These are phyloP conservation scores for Tuber microsphaerosporum DNA, from an alignment of 495 filamentous ascomycete species.

Conservation along the genomic window DNA sequence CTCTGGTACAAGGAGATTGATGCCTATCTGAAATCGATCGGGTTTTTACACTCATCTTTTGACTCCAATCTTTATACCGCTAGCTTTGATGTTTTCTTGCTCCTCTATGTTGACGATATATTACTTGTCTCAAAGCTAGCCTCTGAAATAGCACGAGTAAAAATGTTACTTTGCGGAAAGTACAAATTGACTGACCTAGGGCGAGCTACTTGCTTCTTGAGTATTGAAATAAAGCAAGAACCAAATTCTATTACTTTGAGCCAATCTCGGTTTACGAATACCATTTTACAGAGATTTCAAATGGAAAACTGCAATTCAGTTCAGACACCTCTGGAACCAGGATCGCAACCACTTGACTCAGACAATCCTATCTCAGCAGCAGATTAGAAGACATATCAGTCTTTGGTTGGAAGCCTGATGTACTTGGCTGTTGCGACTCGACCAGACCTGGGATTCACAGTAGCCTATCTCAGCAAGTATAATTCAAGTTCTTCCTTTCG, in stretches of 20 bases:
- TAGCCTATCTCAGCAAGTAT: neutral
- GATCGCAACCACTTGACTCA: neutral
- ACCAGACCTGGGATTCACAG: neutral
- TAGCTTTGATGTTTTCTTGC: neutral
- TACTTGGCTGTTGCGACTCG: neutral
- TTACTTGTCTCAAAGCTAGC: neutral
- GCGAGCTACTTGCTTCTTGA: neutral
- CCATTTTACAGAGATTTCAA: neutral
- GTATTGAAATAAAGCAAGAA: neutral
- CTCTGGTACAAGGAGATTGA: conserved; percentile 1
- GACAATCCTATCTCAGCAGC: neutral
- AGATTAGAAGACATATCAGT: neutral
- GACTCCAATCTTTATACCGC: neutral
- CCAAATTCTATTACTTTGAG: neutral
- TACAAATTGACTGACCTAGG: neutral
- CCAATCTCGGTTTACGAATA: neutral
- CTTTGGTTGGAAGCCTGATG: neutral
- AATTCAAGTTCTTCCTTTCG: neutral
- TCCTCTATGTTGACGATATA: neutral
- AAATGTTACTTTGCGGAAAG: neutral
- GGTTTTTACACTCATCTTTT: neutral
- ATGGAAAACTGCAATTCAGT: neutral
- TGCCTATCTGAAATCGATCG: neutral
- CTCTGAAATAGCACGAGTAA: neutral
- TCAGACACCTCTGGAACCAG: neutral